A percentile compares a stretch with the other conserved stretches of the same genome.
Conservation (phyloP, 2,329 filamentous ascomycete species). For the Byssothecium circinans region DNA sequence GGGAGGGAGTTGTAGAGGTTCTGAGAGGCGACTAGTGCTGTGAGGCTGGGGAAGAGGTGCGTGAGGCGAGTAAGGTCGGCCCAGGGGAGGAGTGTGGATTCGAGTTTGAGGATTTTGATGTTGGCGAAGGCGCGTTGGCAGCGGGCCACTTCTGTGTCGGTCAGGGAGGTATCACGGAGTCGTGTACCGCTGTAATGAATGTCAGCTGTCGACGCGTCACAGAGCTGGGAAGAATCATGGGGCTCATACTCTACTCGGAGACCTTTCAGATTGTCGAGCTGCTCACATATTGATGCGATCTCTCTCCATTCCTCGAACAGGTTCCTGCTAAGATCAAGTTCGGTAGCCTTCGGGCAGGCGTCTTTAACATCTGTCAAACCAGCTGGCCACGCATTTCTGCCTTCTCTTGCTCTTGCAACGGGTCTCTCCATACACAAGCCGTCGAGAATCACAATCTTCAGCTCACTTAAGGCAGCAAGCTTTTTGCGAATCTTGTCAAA, state of each 20-base stretch:
- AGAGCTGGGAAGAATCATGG: neutral
- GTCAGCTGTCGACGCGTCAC: neutral
- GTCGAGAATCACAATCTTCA: constrained; percentile 82
- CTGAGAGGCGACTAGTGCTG: constrained; percentile 50
- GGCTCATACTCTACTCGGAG: constrained; percentile 70
- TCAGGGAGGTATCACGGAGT: constrained; percentile 49
- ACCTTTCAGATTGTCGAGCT: constrained; percentile 66
- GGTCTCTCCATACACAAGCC: constrained; percentile 62
- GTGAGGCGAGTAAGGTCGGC: constrained; percentile 45
- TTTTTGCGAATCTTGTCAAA: constrained; percentile 89
- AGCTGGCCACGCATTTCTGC: constrained; percentile 21
- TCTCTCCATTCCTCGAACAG: constrained; percentile 69
- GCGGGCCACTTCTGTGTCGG: constrained; percentile 23
- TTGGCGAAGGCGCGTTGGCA: constrained; percentile 33
- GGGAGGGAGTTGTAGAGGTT: constrained; percentile 43
- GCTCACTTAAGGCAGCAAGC: constrained; percentile 74
- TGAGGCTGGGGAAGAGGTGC: constrained; percentile 59
- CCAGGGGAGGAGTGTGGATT: constrained; percentile 51
- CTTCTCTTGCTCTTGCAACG: constrained; percentile 22
- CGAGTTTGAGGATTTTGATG: constrained; percentile 52
- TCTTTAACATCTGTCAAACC: constrained; percentile 55
- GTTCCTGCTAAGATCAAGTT: constrained; percentile 85
- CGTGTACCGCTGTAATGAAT: constrained; percentile 68
- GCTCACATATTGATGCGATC: constrained; percentile 69
- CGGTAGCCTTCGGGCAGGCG: constrained; percentile 62